Percentiles rank a stretch among this genome's conserved stretches.
Conservation (phyloP, 2,329 filamentous ascomycete genomes). For the Gliomastix tumulicola region DNA sequence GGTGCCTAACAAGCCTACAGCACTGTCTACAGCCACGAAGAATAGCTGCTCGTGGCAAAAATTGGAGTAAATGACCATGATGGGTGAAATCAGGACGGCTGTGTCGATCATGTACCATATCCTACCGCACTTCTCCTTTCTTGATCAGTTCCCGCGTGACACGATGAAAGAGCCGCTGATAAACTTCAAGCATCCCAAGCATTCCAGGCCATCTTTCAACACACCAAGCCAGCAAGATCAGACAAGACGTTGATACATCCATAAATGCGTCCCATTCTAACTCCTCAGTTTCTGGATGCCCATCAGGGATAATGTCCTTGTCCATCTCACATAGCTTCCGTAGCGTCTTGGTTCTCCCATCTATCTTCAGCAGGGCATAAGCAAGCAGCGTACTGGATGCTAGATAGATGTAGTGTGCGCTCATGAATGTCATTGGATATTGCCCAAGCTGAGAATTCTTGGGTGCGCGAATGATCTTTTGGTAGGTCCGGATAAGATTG, state of each 20-base stretch:
- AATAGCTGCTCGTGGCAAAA: too few species aligned
- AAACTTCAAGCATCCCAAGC: constrained; percentile 2
- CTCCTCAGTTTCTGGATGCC: background rate
- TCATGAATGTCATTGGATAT: constrained; percentile 4
- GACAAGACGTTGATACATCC: constrained; percentile 27
- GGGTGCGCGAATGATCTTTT: constrained; percentile 2
- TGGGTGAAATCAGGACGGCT: too few species aligned
- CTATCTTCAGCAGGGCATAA: background rate
- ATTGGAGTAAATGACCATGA: too few species aligned
- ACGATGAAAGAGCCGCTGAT: too few species aligned
- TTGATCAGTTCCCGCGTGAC: too few species aligned
- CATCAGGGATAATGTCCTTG: background rate
- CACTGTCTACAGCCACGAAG: too few species aligned
- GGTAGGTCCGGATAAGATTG: constrained; percentile 1
- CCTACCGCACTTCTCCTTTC: too few species aligned
- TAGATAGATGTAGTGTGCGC: constrained; percentile 4
- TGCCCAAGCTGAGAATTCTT: background rate
- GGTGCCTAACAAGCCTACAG: too few species aligned
- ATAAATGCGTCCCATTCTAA: background rate
- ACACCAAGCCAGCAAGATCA: constrained; percentile 35
- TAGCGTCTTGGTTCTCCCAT: too few species aligned
- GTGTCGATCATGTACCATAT: too few species aligned
- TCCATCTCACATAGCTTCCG: too few species aligned
- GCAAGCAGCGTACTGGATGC: constrained; percentile 1
- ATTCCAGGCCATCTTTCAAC: constrained; percentile 4